Base-by-base conservation (phyloP, 208 protist genomes). In the Naegleria lovaniensis region DNA sequence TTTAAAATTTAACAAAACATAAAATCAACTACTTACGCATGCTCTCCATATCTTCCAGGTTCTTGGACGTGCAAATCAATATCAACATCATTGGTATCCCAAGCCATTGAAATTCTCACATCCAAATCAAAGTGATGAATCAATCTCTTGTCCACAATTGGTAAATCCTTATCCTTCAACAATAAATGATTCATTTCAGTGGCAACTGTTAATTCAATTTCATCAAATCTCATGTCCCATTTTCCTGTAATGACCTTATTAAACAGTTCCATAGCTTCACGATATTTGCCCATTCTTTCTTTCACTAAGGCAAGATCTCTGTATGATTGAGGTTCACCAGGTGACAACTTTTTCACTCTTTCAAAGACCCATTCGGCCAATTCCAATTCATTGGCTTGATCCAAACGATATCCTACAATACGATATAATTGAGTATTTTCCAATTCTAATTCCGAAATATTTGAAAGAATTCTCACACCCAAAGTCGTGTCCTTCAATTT, bases 391-490 rank as follows among this genome's bases (percentile, higher is more conserved):
- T 67, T 40, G 13, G 48, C 29, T 67, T 89, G 48, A 89, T 89
- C 85, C 9, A 89, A 67, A 9, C 48, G 9, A 89, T 89, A 89
- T 33, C 48, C 41, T 38, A 89, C 85, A 89, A 89, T 89, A n/a
- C 85, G 15, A 5, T 48, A 67, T 40, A 89, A 89, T 89, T 89
- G 85, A 41, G 11, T 19, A 67, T 40, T 89, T 67, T 89, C 85
- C 13, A 89, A n/a, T 67, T 89, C 85, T 29, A 89, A 67, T 89
- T 89, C 85, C 2, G 51, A 5, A 52, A 89, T 67, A 29, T 89
- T 89, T 33, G 85, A 41, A 15, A 89, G 39, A 67, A 89, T 67
- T 33, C 33, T 67, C 3, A 67, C 29, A 9, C 48, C 85, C 9
- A 55, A 3, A 75, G 55, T 19, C 5, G 40, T 22, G 16, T 58